Base-by-base conservation (phyloP, 306 rosid species). In the Vigna reflexopilosa region DNA sequence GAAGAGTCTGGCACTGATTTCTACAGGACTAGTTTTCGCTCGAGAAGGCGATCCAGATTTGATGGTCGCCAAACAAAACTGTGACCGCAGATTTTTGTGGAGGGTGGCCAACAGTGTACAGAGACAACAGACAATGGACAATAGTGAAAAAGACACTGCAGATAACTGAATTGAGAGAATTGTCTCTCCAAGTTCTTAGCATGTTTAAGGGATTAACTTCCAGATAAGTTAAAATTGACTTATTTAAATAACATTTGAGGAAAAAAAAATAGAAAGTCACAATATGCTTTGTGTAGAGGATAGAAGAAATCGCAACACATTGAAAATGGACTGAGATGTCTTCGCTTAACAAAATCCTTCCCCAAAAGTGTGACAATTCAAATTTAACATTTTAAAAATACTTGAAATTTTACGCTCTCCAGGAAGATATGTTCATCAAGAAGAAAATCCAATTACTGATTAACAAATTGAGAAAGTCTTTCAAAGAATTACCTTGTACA, bases 401-500 rank as follows among this genome's bases (percentile, higher is more conserved):
- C 14, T 48, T 5, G 49, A 56, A 15, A 62, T 15, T 38, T 10
- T 22, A 34, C 47, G 45, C 69, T 10, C 3, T 11, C 42, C 40
- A 15, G 6, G 59, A 5, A 28, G 1, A 76, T 30, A 67, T 44
- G 4, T 49, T 51, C 20, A 40, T 6, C 11, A 15, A 51, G 55
- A 58, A 34, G 26, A 38, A 49, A 5, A 30, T 48, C 12, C 9
- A 48, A 77, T 52, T 48, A 47, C 57, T 20, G 15, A 3, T 48
- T 40, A 68, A 20, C 42, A 67, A 78, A 67, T 28, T 47, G 19
- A 58, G 34, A 38, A 6, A 67, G 38, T 26, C 38, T 45, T 72
- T 73, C 55, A 76, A 32, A 52, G 20, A 75, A 67, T 69, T 86
- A 95, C 99, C 94, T 93, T 87, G 87, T 95, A 95, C 83, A 95